A percentile compares a stretch with the other conserved stretches of the same genome.
Conservation (phyloP, 2,329 filamentous ascomycete genomes). For the Ophiosphaerella korrae region DNA sequence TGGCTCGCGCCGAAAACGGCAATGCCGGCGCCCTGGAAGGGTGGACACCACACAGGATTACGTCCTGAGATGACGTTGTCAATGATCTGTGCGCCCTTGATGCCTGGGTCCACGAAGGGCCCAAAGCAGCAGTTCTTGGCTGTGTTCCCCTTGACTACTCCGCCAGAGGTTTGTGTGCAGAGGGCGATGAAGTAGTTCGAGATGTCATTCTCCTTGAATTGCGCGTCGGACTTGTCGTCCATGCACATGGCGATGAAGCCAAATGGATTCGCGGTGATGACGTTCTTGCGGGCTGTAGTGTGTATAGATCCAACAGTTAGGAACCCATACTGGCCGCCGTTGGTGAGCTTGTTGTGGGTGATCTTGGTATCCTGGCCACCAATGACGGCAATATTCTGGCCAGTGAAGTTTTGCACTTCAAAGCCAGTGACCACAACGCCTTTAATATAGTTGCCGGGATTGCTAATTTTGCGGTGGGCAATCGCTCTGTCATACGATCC, state of each 20-base stretch:
- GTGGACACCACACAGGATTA: slow-evolving; percentile 2
- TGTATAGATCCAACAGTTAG: slow-evolving; percentile 13
- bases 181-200: slow-evolving; percentile 17
- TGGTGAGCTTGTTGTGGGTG: slow-evolving; percentile 12
- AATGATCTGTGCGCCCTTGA: slow-evolving; percentile 10
- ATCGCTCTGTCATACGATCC: background rate
- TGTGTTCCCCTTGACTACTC: slow-evolving; percentile 8
- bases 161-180: slow-evolving; percentile 12
- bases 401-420: slow-evolving; percentile 10
- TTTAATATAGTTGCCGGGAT: slow-evolving; percentile 8
- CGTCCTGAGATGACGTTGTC: slow-evolving; percentile 9
- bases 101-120: slow-evolving; percentile 14
- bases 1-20: slow-evolving; percentile 8
- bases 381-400: slow-evolving; percentile 14
- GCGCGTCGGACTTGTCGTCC: slow-evolving; percentile 14
- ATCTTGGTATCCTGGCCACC: slow-evolving; percentile 13
- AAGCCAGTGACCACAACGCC: slow-evolving; percentile 15
- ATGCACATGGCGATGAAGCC: slow-evolving; percentile 17
- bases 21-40: slow-evolving; percentile 8
- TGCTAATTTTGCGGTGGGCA: slow-evolving; percentile 2
- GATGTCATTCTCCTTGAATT: slow-evolving; percentile 12
- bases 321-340: slow-evolving; percentile 15
- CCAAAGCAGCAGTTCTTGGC: slow-evolving; percentile 14
- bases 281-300: slow-evolving; percentile 8
- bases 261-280: background rate